Percentiles rank a stretch among this genome's conserved stretches.
phyloP scores from a whole-genome alignment of 1,284 basidiomycete genomes.

The Takashimella tepidaria region DNA sequence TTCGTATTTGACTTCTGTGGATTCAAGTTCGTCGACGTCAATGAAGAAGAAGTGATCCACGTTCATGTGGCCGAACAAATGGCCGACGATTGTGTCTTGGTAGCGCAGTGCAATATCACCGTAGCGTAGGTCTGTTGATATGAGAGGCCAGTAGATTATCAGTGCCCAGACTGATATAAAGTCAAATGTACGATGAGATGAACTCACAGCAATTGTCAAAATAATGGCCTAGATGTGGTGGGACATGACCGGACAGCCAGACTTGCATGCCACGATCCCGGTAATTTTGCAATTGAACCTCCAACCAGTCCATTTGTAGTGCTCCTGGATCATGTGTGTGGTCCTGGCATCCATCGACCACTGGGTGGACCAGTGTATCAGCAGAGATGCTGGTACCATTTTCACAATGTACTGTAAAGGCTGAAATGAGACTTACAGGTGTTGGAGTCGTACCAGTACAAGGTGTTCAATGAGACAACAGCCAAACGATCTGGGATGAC shows the following conservation, averaged over 20 bases:
- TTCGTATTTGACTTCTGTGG: background rate
- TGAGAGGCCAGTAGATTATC: conserved; percentile 10
- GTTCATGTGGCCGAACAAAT: conserved; percentile 69
- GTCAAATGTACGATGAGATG: too few species aligned
- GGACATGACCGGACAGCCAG: conserved; percentile 55
- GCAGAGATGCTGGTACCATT: background rate
- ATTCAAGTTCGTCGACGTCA: conserved; percentile 42
- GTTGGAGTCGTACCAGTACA: conserved; percentile 90
- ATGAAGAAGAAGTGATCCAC: conserved; percentile 51
- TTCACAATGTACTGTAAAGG: background rate
- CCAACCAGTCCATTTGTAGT: conserved; percentile 82
- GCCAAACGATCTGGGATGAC: conserved; percentile 71
- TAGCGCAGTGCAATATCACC: conserved; percentile 73
- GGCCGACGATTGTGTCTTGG: conserved; percentile 86
- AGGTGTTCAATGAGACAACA: conserved; percentile 81
- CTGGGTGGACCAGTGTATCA: conserved; percentile 17
- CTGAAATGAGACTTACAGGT: conserved; percentile 56
- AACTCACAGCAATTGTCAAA: conserved; percentile 64
- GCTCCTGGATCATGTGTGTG: conserved; percentile 67
- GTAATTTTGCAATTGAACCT: conserved; percentile 71
- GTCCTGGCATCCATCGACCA: conserved; percentile 60
- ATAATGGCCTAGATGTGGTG: conserved; percentile 70
- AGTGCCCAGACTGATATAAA: too few species aligned
- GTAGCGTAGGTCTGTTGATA: conserved; percentile 65
- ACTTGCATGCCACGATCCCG: conserved; percentile 71